Evolutionary conservation across 768 basidiomycete genomes (phyloP).

Genomic region (Tylopilus intermedius): DNA sequence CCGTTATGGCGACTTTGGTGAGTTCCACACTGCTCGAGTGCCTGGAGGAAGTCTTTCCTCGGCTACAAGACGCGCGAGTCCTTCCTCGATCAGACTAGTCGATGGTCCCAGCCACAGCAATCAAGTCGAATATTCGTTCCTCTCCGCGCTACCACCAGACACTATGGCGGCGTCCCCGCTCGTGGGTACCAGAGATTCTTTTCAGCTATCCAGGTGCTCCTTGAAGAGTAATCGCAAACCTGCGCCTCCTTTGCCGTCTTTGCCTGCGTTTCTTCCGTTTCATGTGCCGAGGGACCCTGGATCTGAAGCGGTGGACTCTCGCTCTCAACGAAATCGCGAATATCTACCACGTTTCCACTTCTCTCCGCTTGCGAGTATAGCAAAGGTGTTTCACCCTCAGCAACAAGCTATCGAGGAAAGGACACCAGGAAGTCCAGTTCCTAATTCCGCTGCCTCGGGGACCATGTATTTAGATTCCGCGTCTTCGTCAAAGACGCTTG

Average conservation of each 20-base stretch:
- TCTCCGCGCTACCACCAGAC: conserved; percentile 22
- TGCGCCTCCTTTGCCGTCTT: conserved; percentile 16
- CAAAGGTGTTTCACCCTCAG: conserved; percentile 3
- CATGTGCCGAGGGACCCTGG: background rate
- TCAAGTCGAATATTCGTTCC: conserved; percentile 21
- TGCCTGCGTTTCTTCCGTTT: conserved; percentile 18
- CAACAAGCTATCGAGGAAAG: background rate
- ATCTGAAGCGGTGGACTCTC: background rate
- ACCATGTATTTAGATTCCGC: background rate
- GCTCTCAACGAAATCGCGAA: background rate
- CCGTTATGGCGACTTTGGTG: conserved; percentile 7
- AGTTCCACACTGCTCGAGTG: background rate
- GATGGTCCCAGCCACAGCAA: conserved; percentile 8
- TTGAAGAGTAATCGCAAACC: conserved; percentile 15
- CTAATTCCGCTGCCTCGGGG: background rate
- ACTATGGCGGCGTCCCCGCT: conserved; percentile 18
- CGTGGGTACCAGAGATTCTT: conserved; percentile 23
- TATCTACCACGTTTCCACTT: conserved; percentile 19
- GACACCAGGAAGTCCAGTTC: background rate
- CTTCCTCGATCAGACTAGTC: conserved; percentile 26
- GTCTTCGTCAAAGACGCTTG: background rate
- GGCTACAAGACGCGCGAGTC: conserved; percentile 10
- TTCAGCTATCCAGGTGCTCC: conserved; percentile 23
- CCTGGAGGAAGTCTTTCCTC: background rate
- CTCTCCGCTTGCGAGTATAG: conserved; percentile 13